Evolutionary conservation across 2,329 filamentous ascomycete species (phyloP), one percentile per base, ranked within the genome.

Genomic region (Verticillium alfalfae): DNA sequence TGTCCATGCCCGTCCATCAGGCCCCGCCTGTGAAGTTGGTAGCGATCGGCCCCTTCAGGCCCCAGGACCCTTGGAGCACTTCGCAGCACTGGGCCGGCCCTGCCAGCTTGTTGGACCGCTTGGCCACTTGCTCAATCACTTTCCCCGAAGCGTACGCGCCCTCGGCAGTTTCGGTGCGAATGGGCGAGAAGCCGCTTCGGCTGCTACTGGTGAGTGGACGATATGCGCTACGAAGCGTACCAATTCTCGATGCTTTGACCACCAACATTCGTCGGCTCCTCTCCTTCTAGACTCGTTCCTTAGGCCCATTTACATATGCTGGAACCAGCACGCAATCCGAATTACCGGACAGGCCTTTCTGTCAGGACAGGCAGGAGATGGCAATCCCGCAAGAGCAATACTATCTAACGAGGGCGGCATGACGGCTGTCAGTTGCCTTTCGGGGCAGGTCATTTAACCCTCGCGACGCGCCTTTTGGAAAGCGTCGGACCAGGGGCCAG

Each of bases 141-240:
- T 18, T n/a, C 26, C 57, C 57, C 38, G 38, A 49, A 31, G 38
- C 34, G 31, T 16, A 18, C 8, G 13, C 15, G 15, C 39, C 5
- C 26, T 58, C 57, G 57, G 57, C 5, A 38, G 39, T 34, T 49
- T 58, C 57, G 57, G 57, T 58, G 55, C 55, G 55, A n/a, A 22
- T 39, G 38, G 38, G 34, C 57, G 57, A 49, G 57, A 13, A 13
- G 34, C 55, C 16, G 26, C 16, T 13, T 39, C 55, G 55, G 34
- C 16, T 22, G n/a, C 22, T 18, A 18, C 18, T 49, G 45, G 12
- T 3, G n/a, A 10, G n/a, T 49, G 45, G 45, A 49, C 26, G 5
- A 26, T 26, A 26, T 26, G 26, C 26, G 26, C 18, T 49, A 9
- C n/a, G n/a, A 22, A 49, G 45, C 45, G 18, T n/a, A 49, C 45